Evolutionary conservation across 1,284 basidiomycete genomes (phyloP).

Genomic region (Ceratobasidium sp.): DNA sequence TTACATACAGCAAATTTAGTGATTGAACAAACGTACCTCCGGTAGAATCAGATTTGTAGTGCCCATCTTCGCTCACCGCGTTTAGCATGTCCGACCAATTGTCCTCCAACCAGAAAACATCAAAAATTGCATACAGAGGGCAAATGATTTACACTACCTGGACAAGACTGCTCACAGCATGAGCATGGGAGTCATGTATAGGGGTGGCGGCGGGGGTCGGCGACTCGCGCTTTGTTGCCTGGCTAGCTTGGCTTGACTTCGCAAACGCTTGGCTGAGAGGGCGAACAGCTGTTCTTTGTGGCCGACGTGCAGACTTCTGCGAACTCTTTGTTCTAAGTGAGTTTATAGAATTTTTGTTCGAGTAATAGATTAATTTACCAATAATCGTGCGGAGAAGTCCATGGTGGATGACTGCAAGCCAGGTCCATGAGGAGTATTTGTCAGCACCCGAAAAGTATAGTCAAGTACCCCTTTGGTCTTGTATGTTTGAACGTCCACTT

Average conservation of each 20-base stretch:
- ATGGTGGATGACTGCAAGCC: no score
- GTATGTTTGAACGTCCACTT: no score
- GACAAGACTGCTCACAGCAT: background rate
- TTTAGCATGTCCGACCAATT: conserved; percentile 18
- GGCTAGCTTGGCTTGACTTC: background rate
- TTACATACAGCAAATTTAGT: background rate
- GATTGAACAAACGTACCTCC: background rate
- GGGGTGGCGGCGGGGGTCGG: background rate
- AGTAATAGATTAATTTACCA: no score
- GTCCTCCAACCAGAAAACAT: conserved; percentile 1
- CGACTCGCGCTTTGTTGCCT: background rate
- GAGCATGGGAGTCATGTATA: background rate
- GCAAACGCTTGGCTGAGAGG: conserved; percentile 27
- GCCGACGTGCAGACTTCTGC: background rate
- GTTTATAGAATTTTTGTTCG: background rate
- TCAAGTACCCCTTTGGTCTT: no score
- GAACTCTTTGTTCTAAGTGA: background rate
- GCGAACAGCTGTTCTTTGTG: background rate
- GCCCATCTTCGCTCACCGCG: conserved; percentile 4
- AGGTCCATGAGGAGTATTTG: no score
- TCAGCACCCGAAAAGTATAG: no score
- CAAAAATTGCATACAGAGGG: background rate
- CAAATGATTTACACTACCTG: background rate
- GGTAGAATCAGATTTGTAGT: background rate
- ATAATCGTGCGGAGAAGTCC: no score